Conservation (phyloP, 2,329 filamentous ascomycete genomes). For the Triangularia setosa region DNA sequence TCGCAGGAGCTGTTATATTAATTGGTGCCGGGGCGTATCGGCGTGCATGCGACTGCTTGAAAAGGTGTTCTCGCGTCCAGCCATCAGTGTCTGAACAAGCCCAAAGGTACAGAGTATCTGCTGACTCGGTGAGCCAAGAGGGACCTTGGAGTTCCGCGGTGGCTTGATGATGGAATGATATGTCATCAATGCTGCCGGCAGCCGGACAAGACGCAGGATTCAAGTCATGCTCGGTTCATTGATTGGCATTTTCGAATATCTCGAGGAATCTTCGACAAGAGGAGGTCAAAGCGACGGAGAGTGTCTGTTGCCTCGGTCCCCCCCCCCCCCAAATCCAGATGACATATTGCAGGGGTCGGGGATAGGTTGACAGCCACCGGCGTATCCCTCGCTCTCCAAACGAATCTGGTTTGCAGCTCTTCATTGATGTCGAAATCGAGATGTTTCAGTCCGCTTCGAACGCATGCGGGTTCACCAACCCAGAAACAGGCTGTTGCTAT, state of each 20-base stretch:
- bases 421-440: not conserved
- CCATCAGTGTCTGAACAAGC: not conserved
- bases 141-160: not conserved
- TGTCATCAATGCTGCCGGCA: slow-evolving; percentile 16
- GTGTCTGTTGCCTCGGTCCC: not conserved
- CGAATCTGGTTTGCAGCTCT: not conserved
- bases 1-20: slow-evolving; percentile 16
- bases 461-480: not conserved
- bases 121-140: slow-evolving; percentile 8
- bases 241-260: slow-evolving; percentile 26
- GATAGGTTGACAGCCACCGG: not conserved
- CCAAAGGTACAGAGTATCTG: slow-evolving; percentile 1
- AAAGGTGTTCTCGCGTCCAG: not conserved
- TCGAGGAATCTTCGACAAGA: slow-evolving; percentile 27
- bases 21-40: slow-evolving; percentile 14
- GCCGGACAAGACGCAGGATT: slow-evolving; percentile 1
- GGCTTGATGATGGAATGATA: slow-evolving; percentile 23
- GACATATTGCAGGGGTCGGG: slow-evolving; percentile 4
- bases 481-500: not conserved
- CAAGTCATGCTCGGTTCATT: not conserved
- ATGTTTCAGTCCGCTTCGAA: slow-evolving; percentile 6
- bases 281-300: slow-evolving; percentile 26
- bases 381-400: not conserved
- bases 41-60: slow-evolving; percentile 12
- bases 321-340: not conserved